Conservation (phyloP, 2,329 filamentous ascomycete genomes). For the Penicillium sp. region DNA sequence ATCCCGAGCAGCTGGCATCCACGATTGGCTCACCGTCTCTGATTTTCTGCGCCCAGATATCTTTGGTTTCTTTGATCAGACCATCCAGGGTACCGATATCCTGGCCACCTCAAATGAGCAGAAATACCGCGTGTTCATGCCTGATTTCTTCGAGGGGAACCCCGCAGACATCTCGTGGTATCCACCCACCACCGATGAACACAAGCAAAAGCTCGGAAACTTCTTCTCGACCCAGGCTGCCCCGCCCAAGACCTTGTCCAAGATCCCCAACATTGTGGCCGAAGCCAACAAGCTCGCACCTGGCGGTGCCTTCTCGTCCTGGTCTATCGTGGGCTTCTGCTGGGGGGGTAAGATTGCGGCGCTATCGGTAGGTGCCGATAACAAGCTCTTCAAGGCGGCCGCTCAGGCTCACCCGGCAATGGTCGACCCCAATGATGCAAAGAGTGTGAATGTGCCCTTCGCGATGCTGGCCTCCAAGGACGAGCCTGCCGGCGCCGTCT, state of each 20-base stretch:
- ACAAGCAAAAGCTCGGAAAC: constrained; percentile 63
- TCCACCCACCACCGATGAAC: constrained; percentile 65
- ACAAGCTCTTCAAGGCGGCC: constrained; percentile 61
- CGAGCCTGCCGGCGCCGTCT: constrained; percentile 58
- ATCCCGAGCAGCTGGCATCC: too few species aligned
- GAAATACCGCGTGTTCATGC: constrained; percentile 86
- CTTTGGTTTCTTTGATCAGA: constrained; percentile 69
- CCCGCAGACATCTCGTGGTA: constrained; percentile 69
- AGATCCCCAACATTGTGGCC: constrained; percentile 61
- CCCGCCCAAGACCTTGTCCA: constrained; percentile 62
- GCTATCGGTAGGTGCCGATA: constrained; percentile 57
- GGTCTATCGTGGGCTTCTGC: constrained; percentile 67
- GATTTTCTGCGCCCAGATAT: constrained; percentile 53
- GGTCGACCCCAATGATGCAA: constrained; percentile 64
- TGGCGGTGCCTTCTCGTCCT: constrained; percentile 55
- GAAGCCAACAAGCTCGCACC: constrained; percentile 58
- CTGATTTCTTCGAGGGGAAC: constrained; percentile 85
- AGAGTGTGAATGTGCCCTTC: constrained; percentile 62
- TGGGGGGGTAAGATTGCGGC: constrained; percentile 66
- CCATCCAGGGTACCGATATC: constrained; percentile 68
- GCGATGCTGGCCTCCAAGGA: constrained; percentile 64
- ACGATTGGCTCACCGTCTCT: neutral
- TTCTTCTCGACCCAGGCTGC: constrained; percentile 65
- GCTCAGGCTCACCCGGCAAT: constrained; percentile 65
- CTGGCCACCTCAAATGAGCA: constrained; percentile 64